Percentiles rank a stretch among this genome's conserved stretches.
Evolutionary conservation across 495 filamentous ascomycete species (phyloP).

Genomic region (Clavariopsis aquatica): DNA sequence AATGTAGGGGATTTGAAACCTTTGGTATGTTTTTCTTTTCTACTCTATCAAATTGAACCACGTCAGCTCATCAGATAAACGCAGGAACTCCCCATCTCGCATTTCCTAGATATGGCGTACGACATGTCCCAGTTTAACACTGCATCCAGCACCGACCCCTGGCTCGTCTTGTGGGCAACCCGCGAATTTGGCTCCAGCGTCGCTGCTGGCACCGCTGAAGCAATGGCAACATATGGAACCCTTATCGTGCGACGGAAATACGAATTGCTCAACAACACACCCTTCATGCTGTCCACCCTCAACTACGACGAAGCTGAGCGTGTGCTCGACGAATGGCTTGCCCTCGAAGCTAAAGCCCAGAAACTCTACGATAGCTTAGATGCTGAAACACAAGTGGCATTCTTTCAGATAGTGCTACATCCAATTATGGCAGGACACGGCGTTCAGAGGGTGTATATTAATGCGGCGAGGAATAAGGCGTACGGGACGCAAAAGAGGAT

Average conservation of each 20-base stretch:
- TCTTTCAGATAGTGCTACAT: constrained; percentile 71
- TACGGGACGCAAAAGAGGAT: constrained; percentile 66
- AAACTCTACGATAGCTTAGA: constrained; percentile 52
- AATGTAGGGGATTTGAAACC: constrained; percentile 76
- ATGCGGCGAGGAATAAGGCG: constrained; percentile 61
- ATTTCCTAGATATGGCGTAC: constrained; percentile 68
- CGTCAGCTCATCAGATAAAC: neutral
- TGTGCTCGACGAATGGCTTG: constrained; percentile 63
- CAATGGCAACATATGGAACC: constrained; percentile 29
- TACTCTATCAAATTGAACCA: neutral
- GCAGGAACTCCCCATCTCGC: constrained; percentile 65
- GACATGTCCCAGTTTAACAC: constrained; percentile 54
- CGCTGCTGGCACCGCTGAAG: constrained; percentile 23
- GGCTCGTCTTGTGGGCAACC: constrained; percentile 59
- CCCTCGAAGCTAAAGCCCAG: constrained; percentile 55
- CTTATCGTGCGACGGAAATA: constrained; percentile 31
- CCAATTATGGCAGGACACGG: constrained; percentile 64
- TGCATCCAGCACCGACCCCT: constrained; percentile 54
- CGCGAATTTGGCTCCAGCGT: constrained; percentile 70
- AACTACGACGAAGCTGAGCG: constrained; percentile 74
- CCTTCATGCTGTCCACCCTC: constrained; percentile 58
- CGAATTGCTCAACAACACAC: constrained; percentile 50
- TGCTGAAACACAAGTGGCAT: constrained; percentile 54
- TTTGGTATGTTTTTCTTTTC: constrained; percentile 41
- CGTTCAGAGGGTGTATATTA: constrained; percentile 63